These are phyloP conservation scores for Hypomontagnella submonticulosa DNA, from an alignment of 495 filamentous ascomycete genomes.

Conservation along the genomic window DNA sequence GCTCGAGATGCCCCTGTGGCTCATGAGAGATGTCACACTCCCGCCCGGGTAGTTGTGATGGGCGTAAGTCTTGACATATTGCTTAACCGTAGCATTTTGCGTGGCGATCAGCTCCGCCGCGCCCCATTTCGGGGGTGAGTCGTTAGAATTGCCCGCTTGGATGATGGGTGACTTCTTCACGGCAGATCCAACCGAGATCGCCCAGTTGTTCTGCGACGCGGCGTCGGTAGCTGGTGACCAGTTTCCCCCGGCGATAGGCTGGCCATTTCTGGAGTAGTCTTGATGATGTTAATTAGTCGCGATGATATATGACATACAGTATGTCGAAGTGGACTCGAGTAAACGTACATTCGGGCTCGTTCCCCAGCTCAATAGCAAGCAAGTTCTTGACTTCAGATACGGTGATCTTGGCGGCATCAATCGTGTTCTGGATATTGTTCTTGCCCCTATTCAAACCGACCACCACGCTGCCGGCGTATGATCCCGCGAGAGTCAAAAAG, in stretches of 20 bases:
- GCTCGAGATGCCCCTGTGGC: constrained; percentile 59
- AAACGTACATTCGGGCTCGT: constrained; percentile 68
- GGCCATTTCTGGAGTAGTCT: constrained; percentile 56
- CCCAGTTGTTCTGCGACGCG: constrained; percentile 66
- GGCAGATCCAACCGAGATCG: constrained; percentile 61
- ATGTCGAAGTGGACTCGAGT: constrained; percentile 29
- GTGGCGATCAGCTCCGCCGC: constrained; percentile 61
- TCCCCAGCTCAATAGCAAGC: constrained; percentile 69
- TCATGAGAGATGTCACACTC: constrained; percentile 61
- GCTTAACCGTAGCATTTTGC: constrained; percentile 59
- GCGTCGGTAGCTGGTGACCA: constrained; percentile 67
- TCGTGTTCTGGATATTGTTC: constrained; percentile 66
- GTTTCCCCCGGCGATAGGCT: constrained; percentile 64
- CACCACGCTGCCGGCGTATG: constrained; percentile 64
- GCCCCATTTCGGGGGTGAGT: constrained; percentile 62
- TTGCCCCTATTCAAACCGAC: constrained; percentile 68
- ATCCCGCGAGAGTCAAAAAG: constrained; percentile 64
- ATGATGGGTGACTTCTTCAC: constrained; percentile 59
- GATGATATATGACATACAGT: constrained; percentile 9
- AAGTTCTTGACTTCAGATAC: constrained; percentile 60
- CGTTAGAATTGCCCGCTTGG: constrained; percentile 69
- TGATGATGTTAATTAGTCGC: constrained; percentile 1
- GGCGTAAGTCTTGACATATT: constrained; percentile 64
- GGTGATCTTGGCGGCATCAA: constrained; percentile 63
- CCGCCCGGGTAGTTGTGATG: constrained; percentile 72